phyloP scores from a whole-genome alignment of 176 grass and related monocot genomes.

The Saccharum officinarum region DNA sequence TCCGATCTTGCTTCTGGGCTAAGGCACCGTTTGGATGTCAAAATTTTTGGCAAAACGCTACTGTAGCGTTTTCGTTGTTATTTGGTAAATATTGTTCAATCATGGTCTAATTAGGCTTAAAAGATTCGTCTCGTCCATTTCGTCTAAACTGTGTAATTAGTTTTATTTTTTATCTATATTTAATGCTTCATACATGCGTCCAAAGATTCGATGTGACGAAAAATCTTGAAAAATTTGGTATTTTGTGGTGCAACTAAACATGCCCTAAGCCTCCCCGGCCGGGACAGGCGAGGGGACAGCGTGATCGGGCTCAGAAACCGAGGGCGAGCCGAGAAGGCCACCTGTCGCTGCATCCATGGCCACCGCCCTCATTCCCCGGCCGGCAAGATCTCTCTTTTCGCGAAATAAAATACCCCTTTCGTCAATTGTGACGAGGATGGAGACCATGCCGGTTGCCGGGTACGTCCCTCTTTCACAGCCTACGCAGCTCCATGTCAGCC shows the following conservation, averaged over 20 bases:
- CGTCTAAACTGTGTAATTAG: too few species aligned
- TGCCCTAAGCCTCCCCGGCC: slow-evolving; percentile 21
- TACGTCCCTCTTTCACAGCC: slow-evolving; percentile 24
- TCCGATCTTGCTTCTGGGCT: slow-evolving; percentile 16
- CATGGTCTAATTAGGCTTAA: too few species aligned
- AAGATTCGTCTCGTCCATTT: too few species aligned
- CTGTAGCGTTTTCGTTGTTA: too few species aligned
- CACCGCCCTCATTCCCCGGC: background rate
- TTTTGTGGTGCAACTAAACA: too few species aligned
- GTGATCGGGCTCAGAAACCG: slow-evolving; percentile 7
- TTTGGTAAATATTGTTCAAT: too few species aligned
- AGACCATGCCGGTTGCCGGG: background rate
- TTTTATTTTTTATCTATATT: too few species aligned
- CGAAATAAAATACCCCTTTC: slow-evolving; percentile 3
- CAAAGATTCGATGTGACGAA: too few species aligned
- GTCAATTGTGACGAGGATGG: background rate
- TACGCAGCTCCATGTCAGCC: slow-evolving; percentile 63
- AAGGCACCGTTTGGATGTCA: too few species aligned
- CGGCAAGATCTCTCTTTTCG: slow-evolving; percentile 22
- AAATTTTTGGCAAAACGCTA: too few species aligned
- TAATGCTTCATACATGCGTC: too few species aligned
- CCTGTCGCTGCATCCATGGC: background rate
- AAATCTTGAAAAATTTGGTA: too few species aligned
- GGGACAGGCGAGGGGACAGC: background rate
- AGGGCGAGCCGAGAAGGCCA: background rate